Base-by-base conservation (phyloP, 805 yeast species). In the Brettanomyces anomalus region DNA sequence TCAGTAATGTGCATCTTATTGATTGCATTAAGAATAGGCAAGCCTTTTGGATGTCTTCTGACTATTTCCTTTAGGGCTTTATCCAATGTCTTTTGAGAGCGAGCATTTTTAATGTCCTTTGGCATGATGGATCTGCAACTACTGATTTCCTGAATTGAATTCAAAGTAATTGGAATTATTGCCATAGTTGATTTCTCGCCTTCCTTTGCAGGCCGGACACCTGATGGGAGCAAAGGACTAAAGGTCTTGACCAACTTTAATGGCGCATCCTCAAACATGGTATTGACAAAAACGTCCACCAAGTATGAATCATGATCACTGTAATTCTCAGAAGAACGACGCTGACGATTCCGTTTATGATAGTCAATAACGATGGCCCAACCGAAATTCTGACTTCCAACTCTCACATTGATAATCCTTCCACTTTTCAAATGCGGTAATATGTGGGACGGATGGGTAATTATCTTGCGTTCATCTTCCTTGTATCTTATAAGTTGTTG, bases 341-440 rank as follows among this genome's bases (percentile, higher is more conserved):
- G 72, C 55, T 78, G 82, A 39, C 51, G 55, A 4, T 46, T 50
- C 58, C 97, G 74, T 36, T 44, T 49, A 30, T 47, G 48, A 52
- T 81, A 85, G 38, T 79, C 77, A 10, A 85, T 78, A 11, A 89
- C 93, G 57, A 85, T 83, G 45, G 90, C 96, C 98, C 98, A 93
- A n/a, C 96, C 97, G 59, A 88, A 94, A 47, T 87, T 84, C 38
- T 73, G 62, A 5, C 66, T 67, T 15, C 72, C 74, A 40, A 89
- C 70, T 43, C 71, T 71, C 11, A 89, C 76, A 52, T 79, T 77
- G 30, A 89, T 64, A 45, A 93, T 72, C 62, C 98, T 76, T 26
- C 99, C 99, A 14, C 85, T 79, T 60, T 88, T 95, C 54, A 93
- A 67, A 59, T 85, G 94, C 21, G 85, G 84, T 43, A 90, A 68